phyloP scores from a whole-genome alignment of 176 grass and related monocot genomes.

The Carex kokanica region DNA sequence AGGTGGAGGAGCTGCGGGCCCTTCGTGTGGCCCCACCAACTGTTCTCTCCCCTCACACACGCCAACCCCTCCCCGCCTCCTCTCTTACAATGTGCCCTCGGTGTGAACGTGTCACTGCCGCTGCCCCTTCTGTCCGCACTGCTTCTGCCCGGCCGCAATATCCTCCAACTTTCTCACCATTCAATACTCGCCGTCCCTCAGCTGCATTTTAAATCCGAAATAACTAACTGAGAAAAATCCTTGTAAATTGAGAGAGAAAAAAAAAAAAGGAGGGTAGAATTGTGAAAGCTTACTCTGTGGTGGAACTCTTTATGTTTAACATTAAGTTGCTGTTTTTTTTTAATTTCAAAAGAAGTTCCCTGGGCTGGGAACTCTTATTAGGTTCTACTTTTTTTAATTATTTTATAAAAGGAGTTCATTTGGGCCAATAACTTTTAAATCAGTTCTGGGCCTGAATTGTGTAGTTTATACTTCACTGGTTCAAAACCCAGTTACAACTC shows the following conservation, averaged over 20 bases:
- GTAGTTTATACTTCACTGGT: no score
- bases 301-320: conserved; percentile 9
- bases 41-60: conserved; percentile 83
- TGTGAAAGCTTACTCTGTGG: neutral
- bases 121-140: conserved; percentile 19
- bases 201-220: conserved; percentile 28
- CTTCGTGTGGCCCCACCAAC: conserved; percentile 81
- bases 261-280: neutral
- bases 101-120: conserved; percentile 77
- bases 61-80: conserved; percentile 75
- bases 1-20: conserved; percentile 93
- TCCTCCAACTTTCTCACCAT: conserved; percentile 14
- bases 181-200: conserved; percentile 41
- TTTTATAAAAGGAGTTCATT: neutral
- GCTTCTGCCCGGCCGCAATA: conserved; percentile 1
- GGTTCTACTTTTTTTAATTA: neutral
- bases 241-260: conserved; percentile 17
- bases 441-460: no score
- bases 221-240: conserved; percentile 15
- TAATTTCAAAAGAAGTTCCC: neutral
- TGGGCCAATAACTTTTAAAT: neutral
- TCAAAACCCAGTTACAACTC: no score
- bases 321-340: neutral
- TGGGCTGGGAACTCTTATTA: neutral
- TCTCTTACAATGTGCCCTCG: conserved; percentile 91